Evolutionary conservation across 78 protist species (phyloP).

Genomic region (Dictyostelium firmibasis): DNA sequence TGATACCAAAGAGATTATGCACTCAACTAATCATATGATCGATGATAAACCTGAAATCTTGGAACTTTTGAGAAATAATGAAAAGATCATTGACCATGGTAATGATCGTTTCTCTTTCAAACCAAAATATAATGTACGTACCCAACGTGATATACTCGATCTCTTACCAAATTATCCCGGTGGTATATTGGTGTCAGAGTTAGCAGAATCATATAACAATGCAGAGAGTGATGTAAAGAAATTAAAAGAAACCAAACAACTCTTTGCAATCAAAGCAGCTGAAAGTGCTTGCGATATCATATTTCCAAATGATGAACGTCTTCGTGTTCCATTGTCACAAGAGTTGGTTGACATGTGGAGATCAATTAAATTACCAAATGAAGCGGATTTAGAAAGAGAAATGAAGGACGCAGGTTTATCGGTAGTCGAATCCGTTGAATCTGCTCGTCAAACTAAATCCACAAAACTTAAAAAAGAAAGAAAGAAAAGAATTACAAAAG

Average conservation of each 20-base stretch:
- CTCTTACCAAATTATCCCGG: background rate
- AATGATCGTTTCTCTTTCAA: constrained; percentile 1
- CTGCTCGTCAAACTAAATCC: constrained; percentile 11
- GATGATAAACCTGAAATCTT: constrained; percentile 6
- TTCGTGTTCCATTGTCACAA: background rate
- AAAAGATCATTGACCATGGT: constrained; percentile 10
- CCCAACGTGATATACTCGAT: constrained; percentile 18
- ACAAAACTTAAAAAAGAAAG: constrained; percentile 22
- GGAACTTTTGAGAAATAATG: constrained; percentile 8
- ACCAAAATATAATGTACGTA: constrained; percentile 25
- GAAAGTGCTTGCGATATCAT: constrained; percentile 17
- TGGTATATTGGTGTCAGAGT: constrained; percentile 25
- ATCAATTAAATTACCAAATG: constrained; percentile 21
- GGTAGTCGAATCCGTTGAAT: constrained; percentile 25
- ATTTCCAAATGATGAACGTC: constrained; percentile 54
- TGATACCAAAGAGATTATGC: background rate
- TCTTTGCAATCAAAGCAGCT: background rate
- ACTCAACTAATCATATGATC: background rate
- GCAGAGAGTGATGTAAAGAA: constrained; percentile 47
- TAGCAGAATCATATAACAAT: constrained; percentile 25
- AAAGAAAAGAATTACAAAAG: constrained; percentile 56
- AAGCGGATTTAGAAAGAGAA: constrained; percentile 46
- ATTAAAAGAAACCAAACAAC: constrained; percentile 27
- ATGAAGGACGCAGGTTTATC: constrained; percentile 59
- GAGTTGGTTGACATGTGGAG: constrained; percentile 58